Evolutionary conservation across 2,329 filamentous ascomycete genomes (phyloP).

Genomic region (Aspergillus neoniger): DNA sequence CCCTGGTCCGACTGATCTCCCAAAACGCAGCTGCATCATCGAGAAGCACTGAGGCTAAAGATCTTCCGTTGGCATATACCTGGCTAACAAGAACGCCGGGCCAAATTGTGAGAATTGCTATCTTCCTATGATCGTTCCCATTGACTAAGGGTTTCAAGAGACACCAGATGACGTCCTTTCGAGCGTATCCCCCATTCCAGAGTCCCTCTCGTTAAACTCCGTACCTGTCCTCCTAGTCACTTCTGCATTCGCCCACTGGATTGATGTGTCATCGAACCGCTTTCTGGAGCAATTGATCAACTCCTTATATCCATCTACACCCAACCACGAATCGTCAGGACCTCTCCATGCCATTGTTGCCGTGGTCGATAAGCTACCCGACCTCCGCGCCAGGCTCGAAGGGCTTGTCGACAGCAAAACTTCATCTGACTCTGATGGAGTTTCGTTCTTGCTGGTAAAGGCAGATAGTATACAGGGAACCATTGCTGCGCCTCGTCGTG

Average conservation of each 20-base stretch:
- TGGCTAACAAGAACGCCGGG: constrained; percentile 37
- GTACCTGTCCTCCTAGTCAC: constrained; percentile 41
- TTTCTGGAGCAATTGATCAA: constrained; percentile 37
- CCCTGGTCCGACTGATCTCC: not conserved
- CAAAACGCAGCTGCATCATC: constrained; percentile 24
- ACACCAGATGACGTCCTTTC: constrained; percentile 33
- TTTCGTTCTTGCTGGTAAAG: constrained; percentile 36
- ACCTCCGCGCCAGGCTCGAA: constrained; percentile 7
- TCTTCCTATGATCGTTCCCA: not conserved
- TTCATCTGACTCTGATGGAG: constrained; percentile 32
- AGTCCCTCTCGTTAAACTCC: constrained; percentile 18
- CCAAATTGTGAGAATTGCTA: constrained; percentile 27
- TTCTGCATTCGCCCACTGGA: constrained; percentile 41
- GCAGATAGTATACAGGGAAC: constrained; percentile 33
- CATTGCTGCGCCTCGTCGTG: constrained; percentile 27
- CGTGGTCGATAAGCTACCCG: constrained; percentile 41
- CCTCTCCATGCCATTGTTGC: constrained; percentile 36
- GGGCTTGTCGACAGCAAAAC: not conserved
- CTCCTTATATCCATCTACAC: constrained; percentile 25
- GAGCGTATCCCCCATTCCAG: constrained; percentile 24
- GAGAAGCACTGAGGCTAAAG: constrained; percentile 4
- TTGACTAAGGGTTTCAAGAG: constrained; percentile 24
- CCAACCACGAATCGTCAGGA: constrained; percentile 1
- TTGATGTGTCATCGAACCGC: constrained; percentile 30
- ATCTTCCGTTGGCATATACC: constrained; percentile 30